These are phyloP conservation scores for Lodderomyces elongisporus DNA, from an alignment of 1,139 yeast species.

Conservation along the genomic window DNA sequence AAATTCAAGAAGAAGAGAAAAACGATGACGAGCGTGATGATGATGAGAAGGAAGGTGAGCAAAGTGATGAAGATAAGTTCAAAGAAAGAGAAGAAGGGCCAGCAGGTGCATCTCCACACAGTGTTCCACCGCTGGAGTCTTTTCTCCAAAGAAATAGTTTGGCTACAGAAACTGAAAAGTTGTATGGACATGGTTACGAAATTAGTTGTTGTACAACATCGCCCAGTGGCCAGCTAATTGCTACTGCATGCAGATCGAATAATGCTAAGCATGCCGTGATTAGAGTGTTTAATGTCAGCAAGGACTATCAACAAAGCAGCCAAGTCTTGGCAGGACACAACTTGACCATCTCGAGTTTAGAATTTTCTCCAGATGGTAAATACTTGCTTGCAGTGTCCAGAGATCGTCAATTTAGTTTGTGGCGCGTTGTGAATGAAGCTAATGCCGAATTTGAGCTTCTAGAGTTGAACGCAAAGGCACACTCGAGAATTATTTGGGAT, in stretches of 20 bases:
- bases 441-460: constrained; percentile 38
- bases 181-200: constrained; percentile 98
- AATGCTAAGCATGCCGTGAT: constrained; percentile 79
- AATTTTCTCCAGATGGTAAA: constrained; percentile 68
- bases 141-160: constrained; percentile 85
- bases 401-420: constrained; percentile 80
- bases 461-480: constrained; percentile 64
- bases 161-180: constrained; percentile 91
- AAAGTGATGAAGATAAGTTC: constrained; percentile 29
- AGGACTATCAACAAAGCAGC: constrained; percentile 34
- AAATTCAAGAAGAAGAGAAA: constrained; percentile 35
- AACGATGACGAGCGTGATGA: constrained; percentile 31
- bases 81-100: constrained; percentile 33
- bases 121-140: constrained; percentile 77
- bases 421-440: constrained; percentile 50
- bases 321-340: constrained; percentile 57
- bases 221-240: constrained; percentile 60
- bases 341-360: constrained; percentile 77
- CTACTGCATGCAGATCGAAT: constrained; percentile 91
- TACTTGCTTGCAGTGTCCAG: constrained; percentile 79
- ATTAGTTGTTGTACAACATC: constrained; percentile 73
- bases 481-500: constrained; percentile 92
- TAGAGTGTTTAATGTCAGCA: constrained; percentile 60
- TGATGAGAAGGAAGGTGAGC: constrained; percentile 26
- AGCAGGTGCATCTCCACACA: constrained; percentile 20